A percentile compares a stretch with the other conserved stretches of the same genome.
These are phyloP conservation scores for Cercospora zeina DNA, from an alignment of 2,329 filamentous ascomycete genomes.

Conservation along the genomic window DNA sequence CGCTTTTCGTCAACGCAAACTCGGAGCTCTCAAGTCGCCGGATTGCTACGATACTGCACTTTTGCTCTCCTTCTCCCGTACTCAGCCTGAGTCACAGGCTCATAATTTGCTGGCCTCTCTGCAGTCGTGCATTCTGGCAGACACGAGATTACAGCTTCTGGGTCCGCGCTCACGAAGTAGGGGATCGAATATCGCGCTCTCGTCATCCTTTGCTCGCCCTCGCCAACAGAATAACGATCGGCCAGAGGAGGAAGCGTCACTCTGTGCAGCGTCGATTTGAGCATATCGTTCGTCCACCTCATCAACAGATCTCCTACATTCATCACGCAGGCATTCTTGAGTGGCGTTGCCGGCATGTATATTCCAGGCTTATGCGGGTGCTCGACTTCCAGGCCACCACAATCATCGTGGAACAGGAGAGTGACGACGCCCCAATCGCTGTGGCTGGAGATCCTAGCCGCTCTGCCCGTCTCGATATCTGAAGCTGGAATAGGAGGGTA, in stretches of 20 bases:
- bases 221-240: slow-evolving; percentile 23
- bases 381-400: slow-evolving; percentile 46
- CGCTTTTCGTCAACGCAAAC: slow-evolving; percentile 7
- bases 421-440: slow-evolving; percentile 47
- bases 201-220: slow-evolving; percentile 17
- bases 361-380: slow-evolving; percentile 35
- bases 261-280: slow-evolving; percentile 44
- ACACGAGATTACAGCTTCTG: slow-evolving; percentile 44
- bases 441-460: slow-evolving; percentile 44
- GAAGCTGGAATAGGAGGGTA: slow-evolving; percentile 41
- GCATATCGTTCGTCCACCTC: slow-evolving; percentile 41
- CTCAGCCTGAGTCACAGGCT: slow-evolving; percentile 43
- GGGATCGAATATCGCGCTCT: slow-evolving; percentile 45
- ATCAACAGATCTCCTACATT: slow-evolving; percentile 47
- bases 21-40: neutral
- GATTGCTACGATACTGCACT: slow-evolving; percentile 21
- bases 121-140: slow-evolving; percentile 41
- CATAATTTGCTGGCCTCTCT: slow-evolving; percentile 43
- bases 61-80: slow-evolving; percentile 41
- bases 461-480: slow-evolving; percentile 39
- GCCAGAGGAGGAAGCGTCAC: slow-evolving; percentile 40
- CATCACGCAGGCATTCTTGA: slow-evolving; percentile 42
- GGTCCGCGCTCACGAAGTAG: slow-evolving; percentile 45
- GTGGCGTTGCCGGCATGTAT: slow-evolving; percentile 38
- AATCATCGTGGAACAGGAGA: slow-evolving; percentile 46